Percentiles rank a stretch among this genome's conserved stretches.
These are phyloP conservation scores for Puccinia polysora DNA, from an alignment of 1,284 basidiomycete species.

Conservation along the genomic window DNA sequence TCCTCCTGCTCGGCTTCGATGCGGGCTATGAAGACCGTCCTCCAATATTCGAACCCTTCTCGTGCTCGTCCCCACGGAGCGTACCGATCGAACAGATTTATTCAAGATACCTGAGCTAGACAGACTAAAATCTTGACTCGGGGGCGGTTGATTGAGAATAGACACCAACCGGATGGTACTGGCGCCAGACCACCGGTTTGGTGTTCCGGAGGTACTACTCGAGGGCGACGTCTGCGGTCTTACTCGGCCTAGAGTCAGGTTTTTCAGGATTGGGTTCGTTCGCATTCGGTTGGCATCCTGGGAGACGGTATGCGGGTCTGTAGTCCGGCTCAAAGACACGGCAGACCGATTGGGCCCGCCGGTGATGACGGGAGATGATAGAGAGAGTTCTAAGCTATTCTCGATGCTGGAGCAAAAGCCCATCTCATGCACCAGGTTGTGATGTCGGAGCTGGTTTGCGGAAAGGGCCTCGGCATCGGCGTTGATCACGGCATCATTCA, in stretches of 20 bases:
- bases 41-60: conserved; percentile 18
- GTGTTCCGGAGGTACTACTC: not conserved
- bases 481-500: conserved; percentile 1
- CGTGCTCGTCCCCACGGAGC: not conserved
- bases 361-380: not conserved
- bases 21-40: not conserved
- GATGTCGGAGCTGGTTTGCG: not conserved
- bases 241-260: conserved; percentile 1
- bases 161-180: conserved; percentile 26
- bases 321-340: conserved; percentile 10
- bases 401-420: conserved; percentile 19
- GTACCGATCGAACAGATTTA: too few species aligned
- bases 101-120: too few species aligned
- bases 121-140: not conserved
- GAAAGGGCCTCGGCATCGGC: not conserved
- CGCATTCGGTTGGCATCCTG: conserved; percentile 2
- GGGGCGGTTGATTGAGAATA: conserved; percentile 5
- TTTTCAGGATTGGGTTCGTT: conserved; percentile 19
- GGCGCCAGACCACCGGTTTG: conserved; percentile 7
- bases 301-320: conserved; percentile 1
- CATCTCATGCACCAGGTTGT: conserved; percentile 27
- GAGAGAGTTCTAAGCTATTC: conserved; percentile 11
- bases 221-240: conserved; percentile 13
- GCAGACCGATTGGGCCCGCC: conserved; percentile 30
- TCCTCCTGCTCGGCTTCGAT: not conserved